Conservation (phyloP, 768 basidiomycete species). For the Trichaptum fuscoviolaceum region DNA sequence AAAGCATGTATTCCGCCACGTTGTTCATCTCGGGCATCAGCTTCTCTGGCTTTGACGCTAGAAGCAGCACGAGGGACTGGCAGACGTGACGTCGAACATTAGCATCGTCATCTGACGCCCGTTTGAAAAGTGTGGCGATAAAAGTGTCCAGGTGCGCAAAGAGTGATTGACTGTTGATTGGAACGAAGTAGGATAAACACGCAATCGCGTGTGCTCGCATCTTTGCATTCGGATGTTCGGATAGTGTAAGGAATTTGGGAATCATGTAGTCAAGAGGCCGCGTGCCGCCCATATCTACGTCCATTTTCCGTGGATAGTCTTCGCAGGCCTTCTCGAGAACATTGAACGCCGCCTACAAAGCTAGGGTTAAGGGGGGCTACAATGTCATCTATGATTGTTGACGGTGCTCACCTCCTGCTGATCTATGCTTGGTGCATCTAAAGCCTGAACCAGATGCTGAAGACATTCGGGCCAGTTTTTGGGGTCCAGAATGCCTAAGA, state of each 20-base stretch:
- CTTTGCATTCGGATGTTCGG: constrained; percentile 80
- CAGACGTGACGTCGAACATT: constrained; percentile 94
- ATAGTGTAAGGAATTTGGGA: constrained; percentile 86
- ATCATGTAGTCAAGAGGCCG: constrained; percentile 95
- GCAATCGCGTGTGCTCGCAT: constrained; percentile 92
- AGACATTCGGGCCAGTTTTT: constrained; percentile 95
- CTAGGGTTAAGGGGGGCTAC: neutral
- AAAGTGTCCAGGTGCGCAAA: constrained; percentile 90
- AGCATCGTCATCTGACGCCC: constrained; percentile 91
- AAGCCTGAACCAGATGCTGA: constrained; percentile 71
- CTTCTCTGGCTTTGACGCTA: constrained; percentile 91
- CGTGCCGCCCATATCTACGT: constrained; percentile 89
- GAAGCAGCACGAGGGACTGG: constrained; percentile 87
- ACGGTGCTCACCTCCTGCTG: constrained; percentile 73
- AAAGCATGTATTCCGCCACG: constrained; percentile 98
- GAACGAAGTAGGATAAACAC: constrained; percentile 92
- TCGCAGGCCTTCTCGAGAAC: constrained; percentile 94
- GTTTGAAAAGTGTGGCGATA: constrained; percentile 89
- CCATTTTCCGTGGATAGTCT: constrained; percentile 93
- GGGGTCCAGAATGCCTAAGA: constrained; percentile 84
- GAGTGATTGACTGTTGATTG: constrained; percentile 80
- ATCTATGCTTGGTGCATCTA: constrained; percentile 70
- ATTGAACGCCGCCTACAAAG: constrained; percentile 78
- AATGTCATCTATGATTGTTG: constrained; percentile 3
- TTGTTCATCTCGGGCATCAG: constrained; percentile 93